A percentile compares a stretch with the other conserved stretches of the same genome.
Conservation (phyloP, 208 protist species). For the Trypanosoma rangeli region DNA sequence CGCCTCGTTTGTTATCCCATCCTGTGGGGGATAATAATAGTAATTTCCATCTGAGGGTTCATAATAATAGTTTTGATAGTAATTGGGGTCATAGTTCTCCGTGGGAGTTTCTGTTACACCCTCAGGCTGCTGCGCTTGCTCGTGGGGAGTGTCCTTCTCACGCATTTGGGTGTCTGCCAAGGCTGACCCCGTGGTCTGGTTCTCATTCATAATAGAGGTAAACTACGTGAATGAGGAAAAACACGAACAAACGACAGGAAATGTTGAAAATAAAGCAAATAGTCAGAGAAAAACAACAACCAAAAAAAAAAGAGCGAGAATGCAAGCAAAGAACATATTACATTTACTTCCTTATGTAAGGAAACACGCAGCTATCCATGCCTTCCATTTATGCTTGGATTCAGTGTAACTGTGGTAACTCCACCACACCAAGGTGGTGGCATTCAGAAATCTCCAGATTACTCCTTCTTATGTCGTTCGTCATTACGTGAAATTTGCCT, state of each 20-base stretch:
- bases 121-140: slow-evolving; percentile 16
- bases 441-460: no score
- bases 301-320: no score
- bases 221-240: slow-evolving; percentile 15
- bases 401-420: no score
- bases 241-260: slow-evolving; percentile 27
- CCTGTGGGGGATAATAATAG: slow-evolving; percentile 58
- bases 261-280: slow-evolving; percentile 27
- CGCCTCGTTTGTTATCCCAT: slow-evolving; percentile 28
- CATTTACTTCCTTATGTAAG: no score
- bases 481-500: no score
- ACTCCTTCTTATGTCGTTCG: no score
- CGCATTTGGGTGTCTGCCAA: slow-evolving; percentile 15
- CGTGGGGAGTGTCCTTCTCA: slow-evolving; percentile 19
- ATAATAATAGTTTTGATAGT: slow-evolving; percentile 77
- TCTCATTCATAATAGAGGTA: slow-evolving; percentile 9
- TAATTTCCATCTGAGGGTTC: slow-evolving; percentile 73
- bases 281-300: slow-evolving; percentile 13
- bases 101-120: slow-evolving; percentile 27
- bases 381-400: no score
- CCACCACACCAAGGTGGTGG: no score
- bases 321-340: no score
- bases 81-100: slow-evolving; percentile 44
- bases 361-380: no score
- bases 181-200: slow-evolving; percentile 10